Percentiles rank a stretch among this genome's conserved stretches.
These are phyloP conservation scores for Hyphochytrium catenoides DNA, from an alignment of 352 stramenopile genomes.

Conservation along the genomic window DNA sequence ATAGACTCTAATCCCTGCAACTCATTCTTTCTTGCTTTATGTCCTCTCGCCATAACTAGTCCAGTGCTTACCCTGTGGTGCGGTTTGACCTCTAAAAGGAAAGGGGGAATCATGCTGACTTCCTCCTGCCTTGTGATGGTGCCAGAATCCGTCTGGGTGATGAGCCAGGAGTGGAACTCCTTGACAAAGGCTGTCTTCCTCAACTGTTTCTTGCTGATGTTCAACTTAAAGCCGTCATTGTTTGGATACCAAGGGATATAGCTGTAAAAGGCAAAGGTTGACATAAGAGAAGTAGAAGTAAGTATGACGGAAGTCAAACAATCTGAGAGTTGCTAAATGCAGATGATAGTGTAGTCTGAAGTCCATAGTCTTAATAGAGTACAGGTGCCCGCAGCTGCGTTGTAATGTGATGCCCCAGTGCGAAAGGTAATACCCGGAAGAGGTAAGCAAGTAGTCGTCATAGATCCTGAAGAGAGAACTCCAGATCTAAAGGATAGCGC, in stretches of 20 bases:
- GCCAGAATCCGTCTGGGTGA: constrained; percentile 73
- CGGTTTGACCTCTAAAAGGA: constrained; percentile 80
- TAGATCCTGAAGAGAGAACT: no score
- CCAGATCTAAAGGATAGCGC: no score
- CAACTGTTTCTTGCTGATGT: constrained; percentile 57
- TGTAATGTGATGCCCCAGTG: constrained; percentile 3
- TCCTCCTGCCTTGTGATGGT: constrained; percentile 93
- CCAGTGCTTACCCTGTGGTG: constrained; percentile 41
- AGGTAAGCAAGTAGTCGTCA: no score
- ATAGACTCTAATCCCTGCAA: no score
- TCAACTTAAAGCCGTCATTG: constrained; percentile 64
- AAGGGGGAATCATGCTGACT: constrained; percentile 95
- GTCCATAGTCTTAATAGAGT: background rate
- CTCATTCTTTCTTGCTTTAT: no score
- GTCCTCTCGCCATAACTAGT: background rate
- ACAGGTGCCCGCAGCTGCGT: constrained; percentile 7
- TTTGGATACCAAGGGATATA: constrained; percentile 69
- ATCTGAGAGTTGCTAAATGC: background rate
- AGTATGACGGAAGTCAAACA: background rate
- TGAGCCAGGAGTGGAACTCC: constrained; percentile 87
- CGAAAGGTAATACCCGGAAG: background rate
- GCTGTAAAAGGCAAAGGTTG: constrained; percentile 7
- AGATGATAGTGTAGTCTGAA: background rate
- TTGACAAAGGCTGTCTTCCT: constrained; percentile 70
- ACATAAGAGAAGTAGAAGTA: background rate